Evolutionary conservation across 768 basidiomycete species (phyloP).

Genomic region (Macrocybe gigantea): DNA sequence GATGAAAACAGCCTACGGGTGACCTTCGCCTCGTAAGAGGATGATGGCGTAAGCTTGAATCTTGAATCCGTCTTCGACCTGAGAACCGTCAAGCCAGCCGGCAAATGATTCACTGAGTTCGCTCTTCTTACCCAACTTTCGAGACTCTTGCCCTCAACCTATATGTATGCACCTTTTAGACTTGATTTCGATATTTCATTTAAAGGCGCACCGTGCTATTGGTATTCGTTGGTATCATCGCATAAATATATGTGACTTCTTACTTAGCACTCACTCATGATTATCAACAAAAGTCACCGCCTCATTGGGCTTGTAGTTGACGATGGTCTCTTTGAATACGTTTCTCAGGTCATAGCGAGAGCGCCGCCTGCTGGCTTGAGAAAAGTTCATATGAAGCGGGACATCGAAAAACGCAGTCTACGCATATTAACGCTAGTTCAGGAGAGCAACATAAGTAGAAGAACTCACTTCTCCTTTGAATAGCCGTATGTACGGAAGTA

Average conservation of each 20-base stretch:
- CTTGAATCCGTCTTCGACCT: slow-evolving; percentile 73
- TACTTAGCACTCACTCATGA: slow-evolving; percentile 59
- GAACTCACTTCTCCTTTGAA: slow-evolving; percentile 59
- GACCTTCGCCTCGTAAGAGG: slow-evolving; percentile 60
- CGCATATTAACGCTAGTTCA: background rate
- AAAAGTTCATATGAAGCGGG: slow-evolving; percentile 81
- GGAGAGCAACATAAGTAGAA: slow-evolving; percentile 2
- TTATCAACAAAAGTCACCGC: slow-evolving; percentile 91
- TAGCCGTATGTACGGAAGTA: slow-evolving; percentile 53
- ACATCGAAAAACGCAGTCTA: slow-evolving; percentile 91
- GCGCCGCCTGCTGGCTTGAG: slow-evolving; percentile 65
- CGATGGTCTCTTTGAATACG: slow-evolving; percentile 66
- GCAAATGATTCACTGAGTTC: slow-evolving; percentile 10
- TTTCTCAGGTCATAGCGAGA: slow-evolving; percentile 69
- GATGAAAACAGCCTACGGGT: slow-evolving; percentile 51
- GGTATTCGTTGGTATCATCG: slow-evolving; percentile 2
- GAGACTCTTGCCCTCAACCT: slow-evolving; percentile 64
- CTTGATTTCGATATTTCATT: too few species aligned
- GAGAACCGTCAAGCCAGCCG: background rate
- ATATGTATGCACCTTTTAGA: background rate
- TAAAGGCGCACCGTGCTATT: slow-evolving; percentile 51
- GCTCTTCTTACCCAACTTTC: slow-evolving; percentile 67
- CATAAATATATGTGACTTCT: background rate
- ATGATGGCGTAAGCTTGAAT: slow-evolving; percentile 79
- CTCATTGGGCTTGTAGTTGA: slow-evolving; percentile 64